Evolutionary conservation across 805 yeast genomes (phyloP), one percentile per base, ranked within the genome.

Genomic region (Cyberlindnera maritima): DNA sequence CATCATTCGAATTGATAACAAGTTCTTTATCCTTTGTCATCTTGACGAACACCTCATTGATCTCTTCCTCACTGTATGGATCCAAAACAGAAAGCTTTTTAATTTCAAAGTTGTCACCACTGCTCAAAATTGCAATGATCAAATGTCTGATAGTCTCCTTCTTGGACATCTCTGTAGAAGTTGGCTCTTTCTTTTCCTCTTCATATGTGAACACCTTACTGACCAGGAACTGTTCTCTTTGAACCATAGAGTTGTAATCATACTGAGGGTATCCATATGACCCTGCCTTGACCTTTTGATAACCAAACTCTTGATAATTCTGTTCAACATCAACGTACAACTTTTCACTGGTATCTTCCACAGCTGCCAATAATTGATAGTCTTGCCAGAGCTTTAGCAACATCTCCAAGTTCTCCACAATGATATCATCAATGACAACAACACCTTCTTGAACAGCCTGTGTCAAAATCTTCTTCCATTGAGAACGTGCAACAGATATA

Each of bases 341-440:
- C 36, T 61, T 58, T 50, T 66, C 46, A 26, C 47, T 48, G 6
- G 43, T 33, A 14, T 51, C 52, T 17, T 47, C 49, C 10, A 37
- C 37, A 4, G 45, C 21, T 2, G 46, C 47, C 13, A 44, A 33
- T 1, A 47, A 18, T 44, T 57, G 64, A 49, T 80, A 85, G 31
- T 75, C 68, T 15, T 76, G 74, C 97, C 98, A 91, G 43, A 83
- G 61, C 6, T 75, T 70, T 5, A 86, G 67, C 59, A 87, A 72
- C 29, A 70, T 69, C 2, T 65, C 63, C 33, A 85, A 60, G 49
- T 86, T 78, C 26, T 76, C 66, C 10, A 73, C 68, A 34, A 72
- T 70, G 18, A 84, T 68, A 54, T 83, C 83, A 0, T 70, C 69
- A 11, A 72, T 61, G 0, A 74, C 66, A 2, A 85, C 72, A 5